A percentile compares a stretch with the other conserved stretches of the same genome.
Evolutionary conservation across 306 rosid genomes (phyloP).

Genomic region (Acacia melanoxylon): DNA sequence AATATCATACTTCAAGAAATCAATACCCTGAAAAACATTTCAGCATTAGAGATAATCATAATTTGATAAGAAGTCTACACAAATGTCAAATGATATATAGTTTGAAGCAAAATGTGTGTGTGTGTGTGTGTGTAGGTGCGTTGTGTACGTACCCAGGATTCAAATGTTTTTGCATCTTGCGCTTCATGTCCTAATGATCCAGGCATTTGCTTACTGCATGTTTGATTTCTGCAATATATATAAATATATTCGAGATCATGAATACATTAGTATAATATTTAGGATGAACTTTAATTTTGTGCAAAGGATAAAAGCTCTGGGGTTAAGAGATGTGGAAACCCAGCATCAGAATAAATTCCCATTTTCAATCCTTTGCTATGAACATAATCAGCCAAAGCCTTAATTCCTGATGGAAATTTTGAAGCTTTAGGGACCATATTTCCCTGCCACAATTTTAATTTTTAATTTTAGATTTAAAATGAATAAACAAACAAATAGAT

Average conservation of each 20-base stretch:
- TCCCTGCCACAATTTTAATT: constrained; percentile 44
- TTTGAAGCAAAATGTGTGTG: neutral
- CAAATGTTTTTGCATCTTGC: constrained; percentile 76
- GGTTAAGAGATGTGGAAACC: constrained; percentile 39
- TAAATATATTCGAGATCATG: neutral
- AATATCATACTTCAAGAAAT: constrained; percentile 82
- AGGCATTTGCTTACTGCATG: constrained; percentile 74
- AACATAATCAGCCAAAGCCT: constrained; percentile 75
- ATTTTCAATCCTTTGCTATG: constrained; percentile 70
- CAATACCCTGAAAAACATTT: constrained; percentile 52
- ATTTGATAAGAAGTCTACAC: neutral
- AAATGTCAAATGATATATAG: constrained; percentile 1
- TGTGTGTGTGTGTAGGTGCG: too few relatives aligned
- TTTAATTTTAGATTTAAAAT: neutral
- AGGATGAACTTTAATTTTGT: neutral
- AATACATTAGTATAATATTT: neutral
- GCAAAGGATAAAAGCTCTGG: neutral
- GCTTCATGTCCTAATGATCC: constrained; percentile 75
- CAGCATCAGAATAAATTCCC: constrained; percentile 85
- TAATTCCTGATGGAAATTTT: constrained; percentile 76
- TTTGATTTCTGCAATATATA: constrained; percentile 42
- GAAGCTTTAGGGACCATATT: constrained; percentile 62
- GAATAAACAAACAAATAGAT: neutral
- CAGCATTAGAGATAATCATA: neutral
- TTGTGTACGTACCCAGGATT: constrained; percentile 61